Conservation (phyloP, 192 early-diverging fungal species). For the Coemansia sp. region DNA sequence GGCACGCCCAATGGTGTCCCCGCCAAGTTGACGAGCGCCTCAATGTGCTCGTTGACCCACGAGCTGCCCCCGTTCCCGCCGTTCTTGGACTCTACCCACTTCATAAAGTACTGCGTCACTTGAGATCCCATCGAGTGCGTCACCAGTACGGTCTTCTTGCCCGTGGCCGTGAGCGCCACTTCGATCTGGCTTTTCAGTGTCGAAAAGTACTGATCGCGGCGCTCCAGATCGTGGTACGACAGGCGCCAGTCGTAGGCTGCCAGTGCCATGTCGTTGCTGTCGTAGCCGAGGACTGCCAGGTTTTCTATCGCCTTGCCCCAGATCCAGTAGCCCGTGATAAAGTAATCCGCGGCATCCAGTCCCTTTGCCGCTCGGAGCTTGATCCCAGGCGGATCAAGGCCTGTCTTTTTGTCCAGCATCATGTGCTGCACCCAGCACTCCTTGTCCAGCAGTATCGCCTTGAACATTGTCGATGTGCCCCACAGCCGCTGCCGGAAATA, state of each 20-base stretch:
- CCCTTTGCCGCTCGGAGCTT: conserved; percentile 84
- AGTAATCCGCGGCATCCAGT: conserved; percentile 85
- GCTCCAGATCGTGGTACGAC: conserved; percentile 71
- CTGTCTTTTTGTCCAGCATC: conserved; percentile 75
- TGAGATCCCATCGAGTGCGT: conserved; percentile 60
- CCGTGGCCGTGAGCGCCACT: conserved; percentile 40
- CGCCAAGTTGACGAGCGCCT: conserved; percentile 79
- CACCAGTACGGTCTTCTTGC: conserved; percentile 57
- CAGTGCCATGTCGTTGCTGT: conserved; percentile 82
- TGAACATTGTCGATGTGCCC: conserved; percentile 82
- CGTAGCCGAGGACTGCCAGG: conserved; percentile 79
- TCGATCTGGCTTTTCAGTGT: conserved; percentile 73
- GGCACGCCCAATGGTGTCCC: conserved; percentile 84
- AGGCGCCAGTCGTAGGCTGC: conserved; percentile 91
- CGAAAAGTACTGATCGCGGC: conserved; percentile 79
- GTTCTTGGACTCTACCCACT: conserved; percentile 71
- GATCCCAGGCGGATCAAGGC: conserved; percentile 78
- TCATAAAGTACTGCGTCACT: conserved; percentile 79
- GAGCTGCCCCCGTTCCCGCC: conserved; percentile 66
- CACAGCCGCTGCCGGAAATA: conserved; percentile 88
- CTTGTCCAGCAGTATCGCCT: conserved; percentile 80
- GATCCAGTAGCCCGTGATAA: conserved; percentile 89
- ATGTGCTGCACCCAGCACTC: conserved; percentile 83
- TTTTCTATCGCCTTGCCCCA: conserved; percentile 83
- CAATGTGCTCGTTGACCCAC: conserved; percentile 78